Evolutionary conservation across 2,329 filamentous ascomycete genomes (phyloP), one percentile per base, ranked within the genome.

Genomic region (Fusarium solani-melongenae): DNA sequence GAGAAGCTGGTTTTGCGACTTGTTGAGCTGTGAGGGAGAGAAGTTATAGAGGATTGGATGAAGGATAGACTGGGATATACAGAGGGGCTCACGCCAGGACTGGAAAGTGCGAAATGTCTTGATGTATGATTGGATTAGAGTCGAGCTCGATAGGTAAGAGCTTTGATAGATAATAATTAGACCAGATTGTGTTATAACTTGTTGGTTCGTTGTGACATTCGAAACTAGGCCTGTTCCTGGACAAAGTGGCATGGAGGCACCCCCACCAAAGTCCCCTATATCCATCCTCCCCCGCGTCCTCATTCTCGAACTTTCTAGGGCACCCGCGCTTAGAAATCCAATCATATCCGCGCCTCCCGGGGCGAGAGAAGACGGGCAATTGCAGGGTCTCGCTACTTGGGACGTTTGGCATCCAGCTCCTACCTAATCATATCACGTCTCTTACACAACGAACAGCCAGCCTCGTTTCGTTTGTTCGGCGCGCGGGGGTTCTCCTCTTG

Each of bases 301-400:
- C 57, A 66, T 78, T 78, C 76, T 78, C 75, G 76, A 78, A 78
- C 68, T 66, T 78, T 78, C 76, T 61, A 76, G 67, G 63, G 49
- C 59, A 58, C 51, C 55, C 71, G 76, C 76, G 76, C 76, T 78
- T 78, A 78, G 76, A 78, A 78, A 78, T 78, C 76, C 76, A 78
- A 77, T 75, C 74, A 76, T 51, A 36, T 22, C 61, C 58, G 55
- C 27, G 41, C 49, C 44, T 29, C 31, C 49, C 39, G 62, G 39
- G 34, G 15, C n/a, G n/a, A n/a, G n/a, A n/a, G 49, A 38, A 17
- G n/a, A 46, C 46, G 61, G 64, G 22, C 4, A 49, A 27, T 31
- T 51, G 3, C 46, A 31, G 46, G 46, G 22, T 24, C 41, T 51
- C 24, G 41, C 6, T 44, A n/a, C 36, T 9, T 17, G 29, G 29